Evolutionary conservation across 345 rosid species (phyloP).

Genomic region (Boechera retrofracta): DNA sequence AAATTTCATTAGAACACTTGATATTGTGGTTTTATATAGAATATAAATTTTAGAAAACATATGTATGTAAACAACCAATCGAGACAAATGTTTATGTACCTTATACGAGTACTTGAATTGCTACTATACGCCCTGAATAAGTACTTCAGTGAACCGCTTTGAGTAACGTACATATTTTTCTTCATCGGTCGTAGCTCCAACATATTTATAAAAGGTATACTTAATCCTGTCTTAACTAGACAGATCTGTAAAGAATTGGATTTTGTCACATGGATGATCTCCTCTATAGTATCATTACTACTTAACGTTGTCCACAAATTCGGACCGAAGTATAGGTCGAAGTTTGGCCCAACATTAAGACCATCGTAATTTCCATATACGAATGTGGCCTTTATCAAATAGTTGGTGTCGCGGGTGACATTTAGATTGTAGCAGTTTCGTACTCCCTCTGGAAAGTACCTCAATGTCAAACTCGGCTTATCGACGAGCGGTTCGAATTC

Average conservation of each 20-base stretch:
- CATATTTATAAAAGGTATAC: conserved; percentile 39
- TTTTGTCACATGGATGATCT: conserved; percentile 36
- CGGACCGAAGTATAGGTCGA: conserved; percentile 44
- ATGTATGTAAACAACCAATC: background rate
- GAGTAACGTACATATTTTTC: conserved; percentile 1
- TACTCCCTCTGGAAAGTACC: conserved; percentile 50
- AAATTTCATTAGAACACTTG: background rate
- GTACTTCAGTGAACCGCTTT: conserved; percentile 25
- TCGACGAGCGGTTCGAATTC: background rate
- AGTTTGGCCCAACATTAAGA: conserved; percentile 21
- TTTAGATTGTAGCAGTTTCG: conserved; percentile 49
- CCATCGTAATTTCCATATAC: conserved; percentile 50
- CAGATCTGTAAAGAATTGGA: conserved; percentile 36
- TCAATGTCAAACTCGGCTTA: conserved; percentile 14
- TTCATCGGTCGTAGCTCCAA: conserved; percentile 27
- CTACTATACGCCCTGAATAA: conserved; percentile 28
- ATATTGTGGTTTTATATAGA: background rate
- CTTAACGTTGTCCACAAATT: conserved; percentile 44
- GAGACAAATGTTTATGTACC: conserved; percentile 11
- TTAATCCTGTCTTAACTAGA: conserved; percentile 48
- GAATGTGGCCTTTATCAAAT: conserved; percentile 47
- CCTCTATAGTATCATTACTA: background rate
- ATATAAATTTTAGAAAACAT: background rate
- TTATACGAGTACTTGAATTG: conserved; percentile 17
- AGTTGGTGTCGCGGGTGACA: conserved; percentile 33